Base-by-base conservation (phyloP, 495 filamentous ascomycete genomes). In the Podospora pseudocomata region DNA sequence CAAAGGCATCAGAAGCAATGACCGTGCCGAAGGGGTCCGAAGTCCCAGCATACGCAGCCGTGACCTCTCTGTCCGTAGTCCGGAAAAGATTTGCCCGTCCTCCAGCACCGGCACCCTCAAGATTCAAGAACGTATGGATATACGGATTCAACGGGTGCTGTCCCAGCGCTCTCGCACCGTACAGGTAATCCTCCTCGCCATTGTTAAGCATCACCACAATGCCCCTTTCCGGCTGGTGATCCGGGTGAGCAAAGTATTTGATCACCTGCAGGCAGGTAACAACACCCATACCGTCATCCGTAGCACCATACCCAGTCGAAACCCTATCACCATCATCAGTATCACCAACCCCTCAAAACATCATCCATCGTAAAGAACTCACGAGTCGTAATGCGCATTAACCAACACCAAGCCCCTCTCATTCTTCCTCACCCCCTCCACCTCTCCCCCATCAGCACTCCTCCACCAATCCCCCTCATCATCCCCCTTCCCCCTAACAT, bases 51-150 rank as follows among this genome's bases (percentile, higher is more conserved):
- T 97, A 98, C 26, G 88, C 88, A 62, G 81, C 84, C 0, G 93
- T 95, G 39, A 97, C 91, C 80, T 98, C 92, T 5, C 87, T 86
- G 77, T 98, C 94, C 0, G 92, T 93, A 62, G 87, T 89, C 44
- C 95, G 86, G 78, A 99, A 97, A 9, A 97, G 77, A 5, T 87
- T 90, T 9, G 95, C 94, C 60, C 93, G 87, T 7, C 95, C 94
- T 19, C 95, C 95, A 44, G 94, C 95, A 59, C 95, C 95, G 54
- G 95, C 94, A 15, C 95, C 95, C 78, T 99, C 95, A 44, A 99
- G 85, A 71, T 99, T 99, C 32, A 98, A 78, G 76, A 99, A 98
- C 0, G 91, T 91, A 73, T 93, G 89, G 34, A 89, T 83, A 71
- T 93, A 90, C 27, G 83, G 85, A 1, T 89, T 85, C 67, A 97